Evolutionary conservation across 2,329 filamentous ascomycete species (phyloP), one percentile per base, ranked within the genome.

Genomic region (Cladobotryum mycophilum): DNA sequence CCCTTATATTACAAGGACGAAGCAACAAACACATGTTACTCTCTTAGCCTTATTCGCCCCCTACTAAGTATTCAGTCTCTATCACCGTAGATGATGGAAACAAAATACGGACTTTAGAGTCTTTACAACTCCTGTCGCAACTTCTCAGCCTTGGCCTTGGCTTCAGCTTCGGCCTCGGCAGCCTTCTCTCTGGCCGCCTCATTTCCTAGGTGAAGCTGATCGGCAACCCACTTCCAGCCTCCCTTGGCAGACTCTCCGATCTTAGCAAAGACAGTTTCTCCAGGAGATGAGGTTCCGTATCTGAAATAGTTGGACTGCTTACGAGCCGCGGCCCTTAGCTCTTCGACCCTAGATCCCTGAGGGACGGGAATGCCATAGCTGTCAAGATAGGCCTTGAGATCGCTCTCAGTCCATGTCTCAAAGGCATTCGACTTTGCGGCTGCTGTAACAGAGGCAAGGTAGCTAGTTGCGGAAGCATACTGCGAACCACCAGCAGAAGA

Each of bases 341-440:
- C 78, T 53, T 91, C 85, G 50, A 82, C 60, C 51, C 73, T 85
- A 15, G 82, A 83, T 5, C 84, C 84, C 64, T 89, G 85, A 41
- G 84, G 85, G 38, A 79, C 75, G 4, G 74, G 68, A 38, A 92
- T 72, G 36, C 88, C 88, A 56, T 89, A 92, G 55, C 82, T 86
- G 64, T 92, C 88, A 6, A 92, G 79, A 62, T 91, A 92, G 1
- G 80, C 72, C 75, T 92, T 91, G 55, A 93, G 73, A 22, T 92
- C 86, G 42, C 78, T 79, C 60, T 82, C 78, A 50, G 77, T 86
- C 88, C 88, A 92, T 1, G 80, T 80, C 47, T 89, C 82, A 56
- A 92, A 92, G 1, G 79, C 74, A 20, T 69, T 75, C 44, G 81
- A 73, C 72, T 88, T 89, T 44, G 76, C 85, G 9, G 78, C 64